Base-by-base conservation (phyloP, 371 early-diverging fungal species). In the Haplosporangium sp. region DNA sequence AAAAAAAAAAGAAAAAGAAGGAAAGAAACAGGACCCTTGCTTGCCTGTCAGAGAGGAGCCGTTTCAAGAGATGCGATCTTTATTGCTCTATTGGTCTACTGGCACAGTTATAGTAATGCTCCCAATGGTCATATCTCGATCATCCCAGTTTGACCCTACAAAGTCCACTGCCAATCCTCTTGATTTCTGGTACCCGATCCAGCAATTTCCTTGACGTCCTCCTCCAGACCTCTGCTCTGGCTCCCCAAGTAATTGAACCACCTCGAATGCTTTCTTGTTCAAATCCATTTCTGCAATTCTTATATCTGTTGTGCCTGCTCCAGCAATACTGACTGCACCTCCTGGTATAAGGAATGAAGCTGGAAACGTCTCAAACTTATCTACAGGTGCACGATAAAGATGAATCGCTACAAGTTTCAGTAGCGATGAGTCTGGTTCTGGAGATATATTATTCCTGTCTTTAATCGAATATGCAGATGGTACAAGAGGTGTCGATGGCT, bases 161-260 rank as follows among this genome's bases (percentile, higher is more conserved):
- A 77, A 65, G 60, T 71, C 71, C 11, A 67, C 55, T 13, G 76
- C 35, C 6, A 67, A 20, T 4, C 71, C 76, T 5, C 37, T 11
- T 27, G 71, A 53, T 37, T 34, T 61, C 9, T 66, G 65, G 53
- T 72, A 77, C 17, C 77, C 77, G 34, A 77, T 69, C 77, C 77
- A 77, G n/a, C 77, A 77, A 39, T 69, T 77, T 15, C 77, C 73
- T 0, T 42, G 45, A 4, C 77, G 61, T 0, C 73, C 77, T 0
- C 77, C 77, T 1, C 77, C 77, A 11, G 69, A 53, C 47, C 69
- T 77, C 63, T 77, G 60, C 50, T 77, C 77, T 13, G 77, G 77
- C 42, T 77, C 77, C 3, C 77, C 77, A n/a, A 77, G 39, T 34
- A 65, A 11, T 19, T 47, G 53, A 2, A 78, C 70, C 0, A 73